phyloP scores from a whole-genome alignment of 495 filamentous ascomycete genomes.

The Parachaetomium inaequale region DNA sequence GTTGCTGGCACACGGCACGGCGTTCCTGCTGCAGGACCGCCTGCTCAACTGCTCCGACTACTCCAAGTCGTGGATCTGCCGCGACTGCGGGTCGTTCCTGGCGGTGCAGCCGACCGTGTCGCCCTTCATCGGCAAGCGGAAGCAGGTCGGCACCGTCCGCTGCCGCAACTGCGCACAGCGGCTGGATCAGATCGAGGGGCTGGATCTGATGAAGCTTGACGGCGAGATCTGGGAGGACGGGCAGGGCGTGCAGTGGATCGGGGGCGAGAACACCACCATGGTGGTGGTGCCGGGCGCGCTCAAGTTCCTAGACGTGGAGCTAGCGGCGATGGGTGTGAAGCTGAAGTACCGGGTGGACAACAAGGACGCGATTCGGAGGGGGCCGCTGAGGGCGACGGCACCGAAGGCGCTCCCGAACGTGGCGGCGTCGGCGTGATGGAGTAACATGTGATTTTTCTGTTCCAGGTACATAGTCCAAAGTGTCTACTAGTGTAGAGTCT shows the following conservation, averaged over 20 bases:
- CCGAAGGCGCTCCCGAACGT: constrained; percentile 19
- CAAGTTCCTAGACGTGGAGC: constrained; percentile 88
- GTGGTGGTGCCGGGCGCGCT: constrained; percentile 91
- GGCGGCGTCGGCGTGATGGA: constrained; percentile 17
- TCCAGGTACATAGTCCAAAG: constrained; percentile 5
- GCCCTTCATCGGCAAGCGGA: constrained; percentile 59
- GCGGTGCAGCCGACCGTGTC: constrained; percentile 75
- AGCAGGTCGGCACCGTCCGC: constrained; percentile 56
- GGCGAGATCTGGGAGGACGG: constrained; percentile 91
- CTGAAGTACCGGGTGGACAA: constrained; percentile 68
- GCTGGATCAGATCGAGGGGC: constrained; percentile 52
- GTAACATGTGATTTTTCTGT: constrained; percentile 11
- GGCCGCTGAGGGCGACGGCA: constrained; percentile 31
- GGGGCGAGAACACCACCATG: constrained; percentile 83
- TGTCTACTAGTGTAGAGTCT: not conserved
- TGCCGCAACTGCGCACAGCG: constrained; percentile 77
- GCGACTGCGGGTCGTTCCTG: constrained; percentile 81
- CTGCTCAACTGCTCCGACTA: constrained; percentile 96
- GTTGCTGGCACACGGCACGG: constrained; percentile 87
- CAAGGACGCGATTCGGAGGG: constrained; percentile 44
- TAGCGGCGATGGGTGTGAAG: constrained; percentile 64
- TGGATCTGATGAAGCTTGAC: constrained; percentile 56
- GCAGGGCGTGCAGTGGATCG: constrained; percentile 70
- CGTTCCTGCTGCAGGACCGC: constrained; percentile 91
- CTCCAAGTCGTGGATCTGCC: constrained; percentile 81